phyloP scores from a whole-genome alignment of 768 basidiomycete species.

The Termitomyces sp. region DNA sequence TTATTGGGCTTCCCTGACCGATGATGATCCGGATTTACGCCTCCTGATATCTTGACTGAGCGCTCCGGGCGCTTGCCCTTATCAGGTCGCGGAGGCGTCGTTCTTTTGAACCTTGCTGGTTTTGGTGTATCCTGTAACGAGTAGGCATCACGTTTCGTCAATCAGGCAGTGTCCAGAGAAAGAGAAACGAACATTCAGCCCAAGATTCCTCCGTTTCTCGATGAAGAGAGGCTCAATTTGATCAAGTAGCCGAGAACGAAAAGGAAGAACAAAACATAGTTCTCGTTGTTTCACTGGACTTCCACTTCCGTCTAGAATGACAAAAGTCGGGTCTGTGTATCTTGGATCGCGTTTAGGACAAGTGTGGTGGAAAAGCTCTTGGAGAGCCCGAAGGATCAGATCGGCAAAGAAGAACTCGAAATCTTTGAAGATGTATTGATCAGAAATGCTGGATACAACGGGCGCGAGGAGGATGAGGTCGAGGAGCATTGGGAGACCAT shows the following conservation, averaged over 20 bases:
- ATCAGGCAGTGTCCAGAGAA: neutral
- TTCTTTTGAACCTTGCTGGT: neutral
- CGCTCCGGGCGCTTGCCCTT: neutral
- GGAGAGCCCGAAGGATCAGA: conserved; percentile 2
- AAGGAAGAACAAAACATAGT: conserved; percentile 5
- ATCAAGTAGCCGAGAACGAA: conserved; percentile 5
- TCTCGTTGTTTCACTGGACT: neutral
- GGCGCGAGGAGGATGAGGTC: conserved; percentile 6
- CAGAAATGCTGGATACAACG: conserved; percentile 1
- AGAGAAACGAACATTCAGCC: conserved; percentile 1
- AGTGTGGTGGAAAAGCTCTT: conserved; percentile 5
- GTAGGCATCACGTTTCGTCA: neutral
- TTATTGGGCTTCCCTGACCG: neutral
- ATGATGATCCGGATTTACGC: neutral
- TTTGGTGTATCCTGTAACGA: neutral
- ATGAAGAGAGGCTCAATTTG: conserved; percentile 4
- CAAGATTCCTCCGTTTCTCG: neutral
- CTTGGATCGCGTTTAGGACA: neutral
- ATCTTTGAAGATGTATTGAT: neutral
- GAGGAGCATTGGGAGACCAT: conserved; percentile 2
- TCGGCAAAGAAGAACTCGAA: conserved; percentile 8
- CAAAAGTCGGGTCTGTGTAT: conserved; percentile 6
- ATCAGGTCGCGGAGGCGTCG: neutral
- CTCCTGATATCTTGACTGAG: neutral
- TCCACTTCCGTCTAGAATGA: conserved; percentile 2